Conservation (phyloP, 2,329 filamentous ascomycete genomes). For the Rugonectria rugulosa region DNA sequence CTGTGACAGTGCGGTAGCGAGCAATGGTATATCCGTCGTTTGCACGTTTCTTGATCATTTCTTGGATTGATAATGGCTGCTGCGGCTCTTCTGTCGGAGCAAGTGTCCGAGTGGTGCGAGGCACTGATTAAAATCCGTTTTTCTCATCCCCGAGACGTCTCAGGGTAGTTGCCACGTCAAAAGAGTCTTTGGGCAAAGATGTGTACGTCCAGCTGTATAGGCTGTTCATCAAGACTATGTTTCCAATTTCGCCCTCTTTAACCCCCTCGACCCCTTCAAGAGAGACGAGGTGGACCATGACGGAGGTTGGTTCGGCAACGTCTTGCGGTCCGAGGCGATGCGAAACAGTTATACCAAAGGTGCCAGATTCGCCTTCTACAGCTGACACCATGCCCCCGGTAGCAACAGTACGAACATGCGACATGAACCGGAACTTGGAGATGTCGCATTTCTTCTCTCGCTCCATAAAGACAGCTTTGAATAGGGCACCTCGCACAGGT, state of each 20-base stretch:
- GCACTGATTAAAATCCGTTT: too few relatives aligned
- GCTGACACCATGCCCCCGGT: neutral
- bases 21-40: neutral
- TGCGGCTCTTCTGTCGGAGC: too few relatives aligned
- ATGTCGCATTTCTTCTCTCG: neutral
- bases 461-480: neutral
- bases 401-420: neutral
- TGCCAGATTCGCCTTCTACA: neutral
- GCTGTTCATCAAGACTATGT: neutral
- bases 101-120: too few relatives aligned
- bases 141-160: neutral
- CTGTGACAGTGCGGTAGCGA: neutral
- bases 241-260: neutral
- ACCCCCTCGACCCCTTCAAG: neutral
- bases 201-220: constrained; percentile 4
- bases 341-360: neutral
- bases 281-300: neutral
- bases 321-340: neutral
- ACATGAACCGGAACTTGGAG: neutral
- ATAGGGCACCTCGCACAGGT: neutral
- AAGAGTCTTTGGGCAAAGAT: neutral
- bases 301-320: neutral
- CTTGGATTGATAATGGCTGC: neutral
- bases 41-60: neutral
- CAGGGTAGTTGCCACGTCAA: neutral